Base-by-base conservation (phyloP, 148 eudicot species). In the Diospyros lotus region DNA sequence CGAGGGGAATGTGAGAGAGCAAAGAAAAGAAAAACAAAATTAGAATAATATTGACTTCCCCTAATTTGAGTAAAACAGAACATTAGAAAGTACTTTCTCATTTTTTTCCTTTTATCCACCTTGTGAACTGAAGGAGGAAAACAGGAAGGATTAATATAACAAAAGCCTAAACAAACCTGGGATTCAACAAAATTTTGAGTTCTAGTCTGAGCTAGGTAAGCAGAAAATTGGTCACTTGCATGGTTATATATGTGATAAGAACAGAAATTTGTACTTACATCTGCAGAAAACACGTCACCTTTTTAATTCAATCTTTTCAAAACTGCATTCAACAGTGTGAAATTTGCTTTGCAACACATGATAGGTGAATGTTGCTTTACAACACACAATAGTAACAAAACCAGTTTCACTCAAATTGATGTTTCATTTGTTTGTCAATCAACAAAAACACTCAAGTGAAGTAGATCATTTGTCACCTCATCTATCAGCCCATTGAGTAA, bases 401-500 rank as follows among this genome's bases (percentile, higher is more conserved):
- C 54, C 3, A 50, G 46, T 69, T 42, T 18, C 62, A 28, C 41
- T 52, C 28, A 51, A 41, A 76, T 66, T 42, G 56, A 58, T 58
- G 51, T 6, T 51, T n/a, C 28, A 46, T 68, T 51, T 14, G 28
- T 51, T 64, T 51, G 17, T 45, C 39, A 66, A 73, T 72, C 74
- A 75, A 61, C 59, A 11, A 58, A 63, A 63, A 71, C 71, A 51
- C 66, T 52, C 61, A 81, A 6, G 74, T 64, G 46, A 65, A 81
- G 44, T 17, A 86, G 74, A 51, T 89, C 97, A 15, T 68, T 66
- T 71, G 76, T 73, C 44, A 88, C 78, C 74, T 92, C 97, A 43
- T 86, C 75, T 9, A 95, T 45, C 69, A 95, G 76, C 42, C 80
- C 85, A 52, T 89, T 86, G 44, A 92, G 82, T 81, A 93, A 18